Conservation (phyloP, 768 basidiomycete species). For the Boletus sp. region DNA sequence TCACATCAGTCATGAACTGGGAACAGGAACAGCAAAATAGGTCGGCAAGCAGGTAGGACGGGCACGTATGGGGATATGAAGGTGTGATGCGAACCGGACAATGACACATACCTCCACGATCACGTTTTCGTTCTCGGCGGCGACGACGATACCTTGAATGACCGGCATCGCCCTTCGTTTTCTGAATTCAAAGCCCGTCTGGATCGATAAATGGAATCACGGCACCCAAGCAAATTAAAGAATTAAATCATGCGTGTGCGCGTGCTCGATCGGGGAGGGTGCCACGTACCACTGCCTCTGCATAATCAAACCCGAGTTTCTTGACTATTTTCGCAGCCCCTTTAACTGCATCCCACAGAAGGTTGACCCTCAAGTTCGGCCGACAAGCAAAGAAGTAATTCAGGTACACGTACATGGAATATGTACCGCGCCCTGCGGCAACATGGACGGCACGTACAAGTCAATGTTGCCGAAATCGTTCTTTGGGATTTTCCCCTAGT, state of each 20-base stretch:
- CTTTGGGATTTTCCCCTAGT: slow-evolving; percentile 86
- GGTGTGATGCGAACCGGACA: slow-evolving; percentile 2
- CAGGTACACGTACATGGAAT: slow-evolving; percentile 71
- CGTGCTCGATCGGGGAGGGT: slow-evolving; percentile 9
- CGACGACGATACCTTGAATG: slow-evolving; percentile 82
- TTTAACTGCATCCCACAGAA: slow-evolving; percentile 51
- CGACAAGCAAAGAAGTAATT: slow-evolving; percentile 10
- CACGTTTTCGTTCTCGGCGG: slow-evolving; percentile 69
- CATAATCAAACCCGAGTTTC: slow-evolving; percentile 82
- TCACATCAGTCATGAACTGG: slow-evolving; percentile 7
- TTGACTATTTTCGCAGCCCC: slow-evolving; percentile 86
- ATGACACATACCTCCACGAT: slow-evolving; percentile 65
- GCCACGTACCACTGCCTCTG: slow-evolving; percentile 87
- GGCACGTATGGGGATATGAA: background rate
- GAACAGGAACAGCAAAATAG: background rate
- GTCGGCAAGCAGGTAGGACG: background rate
- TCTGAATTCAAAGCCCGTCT: slow-evolving; percentile 97
- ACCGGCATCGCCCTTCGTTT: slow-evolving; percentile 86
- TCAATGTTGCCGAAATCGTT: slow-evolving; percentile 98
- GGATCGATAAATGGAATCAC: slow-evolving; percentile 7
- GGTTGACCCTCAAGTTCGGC: slow-evolving; percentile 11
- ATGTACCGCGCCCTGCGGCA: slow-evolving; percentile 82
- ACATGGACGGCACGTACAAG: slow-evolving; percentile 91
- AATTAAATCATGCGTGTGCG: slow-evolving; percentile 3
- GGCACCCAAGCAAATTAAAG: background rate